Evolutionary conservation across 2,329 filamentous ascomycete species (phyloP), one percentile per base, ranked within the genome.

Genomic region (Aspergillus fumigatiaffinis): DNA sequence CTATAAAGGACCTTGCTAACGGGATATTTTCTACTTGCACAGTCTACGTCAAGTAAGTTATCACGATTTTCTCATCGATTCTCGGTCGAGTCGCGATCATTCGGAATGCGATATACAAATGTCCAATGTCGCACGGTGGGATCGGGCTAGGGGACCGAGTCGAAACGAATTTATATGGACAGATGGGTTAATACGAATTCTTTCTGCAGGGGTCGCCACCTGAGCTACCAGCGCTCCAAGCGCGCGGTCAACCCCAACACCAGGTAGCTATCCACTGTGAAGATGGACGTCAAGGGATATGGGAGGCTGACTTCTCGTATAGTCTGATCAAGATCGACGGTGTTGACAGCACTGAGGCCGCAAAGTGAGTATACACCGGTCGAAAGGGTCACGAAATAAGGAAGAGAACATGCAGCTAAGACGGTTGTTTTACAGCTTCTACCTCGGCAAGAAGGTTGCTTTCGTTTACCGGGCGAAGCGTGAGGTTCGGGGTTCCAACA

Each of bases 271-370:
- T 58, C 59, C 56, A 53, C 58, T 51, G 54, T 57, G 38, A 41
- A 50, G 50, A 32, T 49, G 28, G 47, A 53, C 51, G 46, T 53
- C 25, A 51, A 41, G 42, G 56, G 56, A 60, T 58, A 54, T 35
- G 55, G 60, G 59, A 60, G 60, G 66, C 64, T 71, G 64, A 73
- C 65, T 57, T 50, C 53, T 17, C 42, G 60, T 56, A 73, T 64
- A 85, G 90, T 78, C 85, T 97, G 82, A 89, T 99, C 83, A 94
- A 97, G 88, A 96, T 99, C 76, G 93, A 99, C 86, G 93, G 93
- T 80, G 94, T 97, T 73, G 92, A 96, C 74, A 86, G 90, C 84
- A 87, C 89, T 75, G 84, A 90, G 74, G 91, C 88, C 77, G 93
- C 94, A 80, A 90, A 88, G 87, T 92, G 88, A 68, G 68, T 68